Evolutionary conservation across 495 filamentous ascomycete species (phyloP).

Genomic region (Tetracladium marchalianum): DNA sequence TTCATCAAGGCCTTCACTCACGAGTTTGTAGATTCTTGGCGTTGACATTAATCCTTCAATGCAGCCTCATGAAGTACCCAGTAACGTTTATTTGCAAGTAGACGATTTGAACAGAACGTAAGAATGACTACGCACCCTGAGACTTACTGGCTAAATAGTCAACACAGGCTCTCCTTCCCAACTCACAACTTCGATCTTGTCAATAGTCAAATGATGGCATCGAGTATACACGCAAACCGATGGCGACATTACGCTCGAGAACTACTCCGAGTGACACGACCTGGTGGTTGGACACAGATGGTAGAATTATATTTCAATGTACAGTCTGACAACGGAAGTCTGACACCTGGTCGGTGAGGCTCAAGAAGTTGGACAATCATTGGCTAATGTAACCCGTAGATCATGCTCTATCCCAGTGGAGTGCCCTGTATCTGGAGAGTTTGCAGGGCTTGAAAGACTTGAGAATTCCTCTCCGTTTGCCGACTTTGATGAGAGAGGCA

Average conservation of each 20-base stretch:
- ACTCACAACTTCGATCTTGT: constrained; percentile 80
- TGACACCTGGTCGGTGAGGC: constrained; percentile 44
- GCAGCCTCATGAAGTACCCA: constrained; percentile 55
- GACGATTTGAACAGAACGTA: constrained; percentile 68
- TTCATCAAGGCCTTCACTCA: not conserved
- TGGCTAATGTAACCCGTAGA: constrained; percentile 20
- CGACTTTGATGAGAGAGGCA: constrained; percentile 50
- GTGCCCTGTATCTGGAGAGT: constrained; percentile 54
- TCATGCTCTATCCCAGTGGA: constrained; percentile 68
- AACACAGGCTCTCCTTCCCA: constrained; percentile 56
- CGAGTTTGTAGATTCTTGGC: constrained; percentile 54
- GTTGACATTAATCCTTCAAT: constrained; percentile 72
- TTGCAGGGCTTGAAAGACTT: constrained; percentile 61
- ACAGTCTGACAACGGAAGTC: constrained; percentile 81
- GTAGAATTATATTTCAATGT: constrained; percentile 79
- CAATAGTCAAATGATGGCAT: constrained; percentile 70
- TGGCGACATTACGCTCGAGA: constrained; percentile 78
- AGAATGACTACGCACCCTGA: constrained; percentile 14
- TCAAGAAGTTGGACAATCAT: not conserved
- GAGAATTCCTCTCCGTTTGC: constrained; percentile 54
- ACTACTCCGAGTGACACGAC: constrained; percentile 45
- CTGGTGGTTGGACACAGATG: constrained; percentile 83
- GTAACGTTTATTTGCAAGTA: constrained; percentile 63
- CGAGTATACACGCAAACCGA: constrained; percentile 64
- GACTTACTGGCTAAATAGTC: constrained; percentile 15